Evolutionary conservation across 176 grass and related monocot genomes (phyloP).

Genomic region (Juncus inflexus): DNA sequence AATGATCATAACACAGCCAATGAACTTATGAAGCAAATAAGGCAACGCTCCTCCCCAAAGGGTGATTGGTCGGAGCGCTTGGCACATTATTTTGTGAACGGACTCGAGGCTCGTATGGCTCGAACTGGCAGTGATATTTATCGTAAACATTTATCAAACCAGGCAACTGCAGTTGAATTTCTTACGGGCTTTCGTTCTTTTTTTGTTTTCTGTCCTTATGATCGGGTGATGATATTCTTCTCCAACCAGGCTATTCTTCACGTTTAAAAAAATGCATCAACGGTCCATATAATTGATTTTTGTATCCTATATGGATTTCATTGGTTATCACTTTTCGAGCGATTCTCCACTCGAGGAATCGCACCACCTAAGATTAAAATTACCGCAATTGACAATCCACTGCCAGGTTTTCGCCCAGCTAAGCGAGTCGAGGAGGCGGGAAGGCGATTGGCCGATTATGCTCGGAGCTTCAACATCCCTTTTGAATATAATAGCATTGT

Average conservation of each 20-base stretch:
- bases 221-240: conserved; percentile 8
- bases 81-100: conserved; percentile 40
- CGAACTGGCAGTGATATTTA: conserved; percentile 34
- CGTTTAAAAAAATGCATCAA: conserved; percentile 19
- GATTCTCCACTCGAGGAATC: conserved; percentile 13
- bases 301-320: conserved; percentile 40
- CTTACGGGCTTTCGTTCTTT: conserved; percentile 26
- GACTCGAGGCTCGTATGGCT: conserved; percentile 44
- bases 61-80: conserved; percentile 39
- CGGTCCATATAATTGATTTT: conserved; percentile 50
- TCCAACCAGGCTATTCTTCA: conserved; percentile 36
- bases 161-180: conserved; percentile 12
- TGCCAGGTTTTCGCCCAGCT: conserved; percentile 35
- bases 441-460: conserved; percentile 35
- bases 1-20: conserved; percentile 22
- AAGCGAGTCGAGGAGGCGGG: conserved; percentile 35
- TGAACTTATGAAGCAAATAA: conserved; percentile 40
- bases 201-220: conserved; percentile 31
- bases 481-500: conserved; percentile 43
- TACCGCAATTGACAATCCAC: conserved; percentile 38
- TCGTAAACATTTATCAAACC: conserved; percentile 13
- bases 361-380: conserved; percentile 35
- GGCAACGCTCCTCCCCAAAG: conserved; percentile 30
- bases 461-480: conserved; percentile 36
- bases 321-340: conserved; percentile 42